These are phyloP conservation scores for Ilyonectria destructans DNA, from an alignment of 2,329 filamentous ascomycete genomes.

Conservation along the genomic window DNA sequence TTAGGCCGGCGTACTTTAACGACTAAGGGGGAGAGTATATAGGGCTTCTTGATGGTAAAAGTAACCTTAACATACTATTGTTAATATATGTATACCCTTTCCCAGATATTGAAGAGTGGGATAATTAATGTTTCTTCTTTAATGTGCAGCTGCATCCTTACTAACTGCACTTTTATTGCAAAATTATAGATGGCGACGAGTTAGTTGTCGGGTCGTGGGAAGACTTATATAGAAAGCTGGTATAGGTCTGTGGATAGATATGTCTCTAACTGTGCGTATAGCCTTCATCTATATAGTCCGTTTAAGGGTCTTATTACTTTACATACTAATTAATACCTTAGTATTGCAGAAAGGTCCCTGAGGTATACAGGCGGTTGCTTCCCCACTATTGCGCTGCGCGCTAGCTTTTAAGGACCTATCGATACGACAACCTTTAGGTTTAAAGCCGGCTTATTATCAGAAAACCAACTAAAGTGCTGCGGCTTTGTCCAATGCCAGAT, in stretches of 20 bases:
- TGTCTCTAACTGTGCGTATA: no score
- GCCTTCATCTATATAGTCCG: no score
- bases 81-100: neutral
- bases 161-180: no score
- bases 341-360: constrained; percentile 13
- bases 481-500: constrained; percentile 28
- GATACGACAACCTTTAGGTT: constrained; percentile 26
- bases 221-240: no score
- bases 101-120: no score
- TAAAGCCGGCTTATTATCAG: constrained; percentile 21
- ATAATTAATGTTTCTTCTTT: no score
- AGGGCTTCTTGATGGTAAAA: neutral
- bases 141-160: no score
- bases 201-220: no score
- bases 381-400: constrained; percentile 13
- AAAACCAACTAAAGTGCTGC: constrained; percentile 26
- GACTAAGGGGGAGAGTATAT: neutral
- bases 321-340: no score
- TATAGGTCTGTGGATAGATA: no score
- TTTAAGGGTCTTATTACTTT: no score
- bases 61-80: neutral
- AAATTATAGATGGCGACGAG: no score
- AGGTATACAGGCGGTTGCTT: constrained; percentile 12
- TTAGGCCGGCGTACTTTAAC: neutral
- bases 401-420: constrained; percentile 27